Evolutionary conservation across 805 yeast species (phyloP), one percentile per base, ranked within the genome.

Genomic region (Ogataea glucozyma): DNA sequence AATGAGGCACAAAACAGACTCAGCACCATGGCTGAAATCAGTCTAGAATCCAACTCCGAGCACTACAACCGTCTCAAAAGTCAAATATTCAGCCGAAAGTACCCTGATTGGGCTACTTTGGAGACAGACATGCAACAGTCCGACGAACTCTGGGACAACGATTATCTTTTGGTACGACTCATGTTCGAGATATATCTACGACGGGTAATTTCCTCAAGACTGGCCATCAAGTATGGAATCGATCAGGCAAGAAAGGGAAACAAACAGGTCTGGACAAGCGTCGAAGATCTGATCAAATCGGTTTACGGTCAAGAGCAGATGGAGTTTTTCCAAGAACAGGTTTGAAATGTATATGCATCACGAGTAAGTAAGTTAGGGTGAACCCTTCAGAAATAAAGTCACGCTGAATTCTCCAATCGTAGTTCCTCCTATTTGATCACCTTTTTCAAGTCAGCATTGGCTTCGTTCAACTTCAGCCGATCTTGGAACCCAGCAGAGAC

Each of bases 221-320:
- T 63, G 19, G 60, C 64, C 0, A 39, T 58, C 7, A 52, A 56
- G 26, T 12, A 53, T 7, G 62, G 62, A 3, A 43, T 60, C 6
- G 58, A 49, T 22, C 50, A 44, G 13, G 20, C 60, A 4, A 53
- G 62, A 22, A 46, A 38, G 20, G 54, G 56, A 1, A 43, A 43
- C 19, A 59, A 56, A 16, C 48, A 60, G 5, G 60, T 61, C 21
- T 59, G 62, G 40, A 51, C 57, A 2, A 77, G 75, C 3, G 64
- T 82, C 46, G 61, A 72, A 30, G 76, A 76, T 46, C 62, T 84
- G 56, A 82, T 81, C 13, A 72, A 73, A 31, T 62, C 81, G 18
- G 72, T 83, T 30, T 78, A 66, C 23, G 75, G 76, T 6, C 60
- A 61, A 16, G 58, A 57, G 3, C 62, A 59, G 27, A 40, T 51